Evolutionary conservation across 768 basidiomycete genomes (phyloP).

Genomic region (Boletus sp.): DNA sequence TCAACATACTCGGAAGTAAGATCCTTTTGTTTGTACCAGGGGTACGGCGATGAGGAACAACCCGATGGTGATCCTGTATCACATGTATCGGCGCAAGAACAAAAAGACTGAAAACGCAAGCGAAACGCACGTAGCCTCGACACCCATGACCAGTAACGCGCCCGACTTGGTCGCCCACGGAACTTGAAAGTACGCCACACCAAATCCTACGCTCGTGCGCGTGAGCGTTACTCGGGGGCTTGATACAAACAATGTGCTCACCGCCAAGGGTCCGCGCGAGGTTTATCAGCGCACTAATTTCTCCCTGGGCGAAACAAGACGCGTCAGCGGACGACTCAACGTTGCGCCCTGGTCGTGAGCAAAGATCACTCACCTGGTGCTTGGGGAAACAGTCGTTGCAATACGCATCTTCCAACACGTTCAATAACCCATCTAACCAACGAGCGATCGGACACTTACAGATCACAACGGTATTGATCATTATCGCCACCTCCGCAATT

Average conservation of each 20-base stretch:
- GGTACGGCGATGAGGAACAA: conserved; percentile 39
- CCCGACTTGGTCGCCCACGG: conserved; percentile 39
- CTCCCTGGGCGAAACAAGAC: conserved; percentile 29
- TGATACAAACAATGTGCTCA: conserved; percentile 1
- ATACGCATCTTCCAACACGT: conserved; percentile 33
- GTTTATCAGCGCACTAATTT: conserved; percentile 45
- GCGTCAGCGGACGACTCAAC: neutral
- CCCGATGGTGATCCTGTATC: conserved; percentile 29
- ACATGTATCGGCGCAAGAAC: neutral
- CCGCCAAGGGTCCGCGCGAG: conserved; percentile 36
- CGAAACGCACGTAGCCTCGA: conserved; percentile 37
- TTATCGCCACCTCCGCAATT: conserved; percentile 35
- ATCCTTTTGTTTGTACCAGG: conserved; percentile 34
- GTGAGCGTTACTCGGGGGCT: neutral
- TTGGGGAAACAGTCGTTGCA: conserved; percentile 39
- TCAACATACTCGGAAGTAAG: conserved; percentile 33
- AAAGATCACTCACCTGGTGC: conserved; percentile 21
- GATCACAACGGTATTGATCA: conserved; percentile 41
- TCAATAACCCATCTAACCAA: neutral
- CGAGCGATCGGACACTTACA: conserved; percentile 24
- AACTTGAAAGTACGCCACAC: conserved; percentile 42
- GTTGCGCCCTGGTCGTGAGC: no score
- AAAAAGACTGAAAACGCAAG: neutral
- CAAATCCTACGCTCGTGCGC: conserved; percentile 25
- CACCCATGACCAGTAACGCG: conserved; percentile 35